Percentiles rank a stretch among this genome's conserved stretches.
Conservation (phyloP, 2,329 filamentous ascomycete species). For the Penicillium sp. region DNA sequence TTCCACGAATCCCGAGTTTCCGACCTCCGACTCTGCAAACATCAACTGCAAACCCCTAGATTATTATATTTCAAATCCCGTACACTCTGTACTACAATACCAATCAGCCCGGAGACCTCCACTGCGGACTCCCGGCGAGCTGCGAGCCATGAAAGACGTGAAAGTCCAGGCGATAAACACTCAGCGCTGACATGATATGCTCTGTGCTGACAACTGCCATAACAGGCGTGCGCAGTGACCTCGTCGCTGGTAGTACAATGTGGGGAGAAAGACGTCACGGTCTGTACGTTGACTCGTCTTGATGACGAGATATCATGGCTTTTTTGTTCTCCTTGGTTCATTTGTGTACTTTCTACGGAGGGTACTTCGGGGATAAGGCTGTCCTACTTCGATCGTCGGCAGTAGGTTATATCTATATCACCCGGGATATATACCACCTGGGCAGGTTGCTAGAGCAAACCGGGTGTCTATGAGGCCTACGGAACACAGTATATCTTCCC, state of each 20-base stretch:
- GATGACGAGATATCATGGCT: not conserved
- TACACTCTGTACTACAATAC: not conserved
- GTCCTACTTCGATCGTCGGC: not conserved
- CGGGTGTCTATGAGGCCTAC: not conserved
- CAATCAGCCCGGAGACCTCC: conserved; percentile 18
- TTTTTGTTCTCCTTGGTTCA: not conserved
- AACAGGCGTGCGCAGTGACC: not conserved
- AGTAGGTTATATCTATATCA: not conserved
- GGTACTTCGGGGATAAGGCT: not conserved
- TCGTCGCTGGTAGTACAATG: not conserved
- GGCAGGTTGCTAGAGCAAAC: not conserved
- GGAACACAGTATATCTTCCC: not conserved
- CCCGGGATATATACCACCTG: not conserved
- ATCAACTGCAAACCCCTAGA: not conserved
- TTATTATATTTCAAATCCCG: conserved; percentile 2
- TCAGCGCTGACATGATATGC: not conserved
- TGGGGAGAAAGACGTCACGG: not conserved
- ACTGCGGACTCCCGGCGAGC: conserved; percentile 13
- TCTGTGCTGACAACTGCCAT: not conserved
- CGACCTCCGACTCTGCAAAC: conserved; percentile 16
- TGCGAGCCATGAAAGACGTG: conserved; percentile 5
- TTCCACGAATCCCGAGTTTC: conserved; percentile 18
- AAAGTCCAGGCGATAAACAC: not conserved
- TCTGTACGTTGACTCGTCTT: not conserved
- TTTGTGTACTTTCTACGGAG: not conserved